These are phyloP conservation scores for Calonectria multiphialidica DNA, from an alignment of 2,329 filamentous ascomycete genomes.

Conservation along the genomic window DNA sequence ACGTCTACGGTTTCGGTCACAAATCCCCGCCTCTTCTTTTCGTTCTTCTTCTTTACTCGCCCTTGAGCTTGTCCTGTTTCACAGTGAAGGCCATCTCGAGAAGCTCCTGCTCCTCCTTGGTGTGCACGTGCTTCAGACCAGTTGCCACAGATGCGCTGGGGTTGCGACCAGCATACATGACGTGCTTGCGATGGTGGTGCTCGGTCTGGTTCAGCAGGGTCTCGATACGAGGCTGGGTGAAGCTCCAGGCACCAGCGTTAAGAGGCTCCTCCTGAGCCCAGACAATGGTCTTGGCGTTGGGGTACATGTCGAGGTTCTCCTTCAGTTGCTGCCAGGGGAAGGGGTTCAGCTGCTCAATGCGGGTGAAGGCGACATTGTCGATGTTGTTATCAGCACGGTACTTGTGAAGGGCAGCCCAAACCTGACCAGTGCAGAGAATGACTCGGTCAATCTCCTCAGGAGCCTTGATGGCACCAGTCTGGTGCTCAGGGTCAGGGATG, in stretches of 20 bases:
- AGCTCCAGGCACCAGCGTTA: constrained; percentile 97
- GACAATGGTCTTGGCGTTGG: constrained; percentile 96
- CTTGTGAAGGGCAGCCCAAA: constrained; percentile 91
- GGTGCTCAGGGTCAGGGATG: constrained; percentile 89
- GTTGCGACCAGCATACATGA: constrained; percentile 96
- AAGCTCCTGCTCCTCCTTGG: constrained; percentile 93
- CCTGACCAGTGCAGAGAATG: constrained; percentile 94
- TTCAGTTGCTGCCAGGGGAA: constrained; percentile 98
- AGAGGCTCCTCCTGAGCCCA: constrained; percentile 98
- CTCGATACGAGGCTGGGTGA: constrained; percentile 97
- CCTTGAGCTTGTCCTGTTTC: constrained; percentile 77
- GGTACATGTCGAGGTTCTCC: constrained; percentile 97
- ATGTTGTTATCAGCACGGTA: constrained; percentile 88
- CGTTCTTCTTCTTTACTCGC: constrained; percentile 59
- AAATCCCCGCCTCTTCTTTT: background rate
- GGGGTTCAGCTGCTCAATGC: constrained; percentile 97
- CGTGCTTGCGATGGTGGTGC: constrained; percentile 93
- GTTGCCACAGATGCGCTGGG: constrained; percentile 95
- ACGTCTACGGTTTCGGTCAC: constrained; percentile 3
- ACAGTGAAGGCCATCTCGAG: constrained; percentile 74
- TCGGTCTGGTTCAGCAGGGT: constrained; percentile 93
- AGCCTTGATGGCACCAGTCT: constrained; percentile 78
- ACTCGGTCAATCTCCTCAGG: constrained; percentile 93
- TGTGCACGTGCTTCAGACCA: constrained; percentile 87
- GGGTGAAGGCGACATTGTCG: constrained; percentile 92